phyloP scores from a whole-genome alignment of 2,329 filamentous ascomycete genomes.

The Didymella arachidicola region DNA sequence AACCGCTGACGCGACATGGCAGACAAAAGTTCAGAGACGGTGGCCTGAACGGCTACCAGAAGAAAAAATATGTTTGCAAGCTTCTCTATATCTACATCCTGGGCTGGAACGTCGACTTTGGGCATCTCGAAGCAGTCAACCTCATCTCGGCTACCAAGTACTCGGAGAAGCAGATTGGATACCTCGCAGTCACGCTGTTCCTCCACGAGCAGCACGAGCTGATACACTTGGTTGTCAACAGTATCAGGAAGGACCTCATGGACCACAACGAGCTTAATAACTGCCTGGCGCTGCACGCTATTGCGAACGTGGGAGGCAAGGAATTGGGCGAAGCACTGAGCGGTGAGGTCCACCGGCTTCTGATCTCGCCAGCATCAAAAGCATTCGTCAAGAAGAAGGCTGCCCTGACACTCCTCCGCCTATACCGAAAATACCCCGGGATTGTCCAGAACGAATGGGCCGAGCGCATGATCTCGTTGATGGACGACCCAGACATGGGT shows the following conservation, averaged over 20 bases:
- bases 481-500: constrained; percentile 95
- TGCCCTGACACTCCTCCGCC: constrained; percentile 85
- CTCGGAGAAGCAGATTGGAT: constrained; percentile 99
- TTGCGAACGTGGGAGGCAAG: constrained; percentile 94
- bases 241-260: constrained; percentile 92
- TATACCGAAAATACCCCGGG: constrained; percentile 92
- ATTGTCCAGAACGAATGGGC: constrained; percentile 98
- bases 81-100: constrained; percentile 98
- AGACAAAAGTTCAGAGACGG: constrained; percentile 98
- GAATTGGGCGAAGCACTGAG: constrained; percentile 97
- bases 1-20: constrained; percentile 37
- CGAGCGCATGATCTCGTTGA: constrained; percentile 96
- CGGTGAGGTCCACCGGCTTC: constrained; percentile 86
- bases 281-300: constrained; percentile 93
- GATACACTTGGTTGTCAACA: constrained; percentile 95
- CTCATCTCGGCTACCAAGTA: constrained; percentile 96
- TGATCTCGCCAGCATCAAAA: constrained; percentile 97
- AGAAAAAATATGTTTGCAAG: constrained; percentile 99
- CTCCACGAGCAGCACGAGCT: constrained; percentile 97
- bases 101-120: constrained; percentile 98
- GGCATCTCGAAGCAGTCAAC: constrained; percentile 97
- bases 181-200: constrained; percentile 95
- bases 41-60: constrained; percentile 93
- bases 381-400: constrained; percentile 99
- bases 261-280: constrained; percentile 98